Evolutionary conservation across 139 green algal genomes (phyloP).

Genomic region (Chlamydomonas applanata): DNA sequence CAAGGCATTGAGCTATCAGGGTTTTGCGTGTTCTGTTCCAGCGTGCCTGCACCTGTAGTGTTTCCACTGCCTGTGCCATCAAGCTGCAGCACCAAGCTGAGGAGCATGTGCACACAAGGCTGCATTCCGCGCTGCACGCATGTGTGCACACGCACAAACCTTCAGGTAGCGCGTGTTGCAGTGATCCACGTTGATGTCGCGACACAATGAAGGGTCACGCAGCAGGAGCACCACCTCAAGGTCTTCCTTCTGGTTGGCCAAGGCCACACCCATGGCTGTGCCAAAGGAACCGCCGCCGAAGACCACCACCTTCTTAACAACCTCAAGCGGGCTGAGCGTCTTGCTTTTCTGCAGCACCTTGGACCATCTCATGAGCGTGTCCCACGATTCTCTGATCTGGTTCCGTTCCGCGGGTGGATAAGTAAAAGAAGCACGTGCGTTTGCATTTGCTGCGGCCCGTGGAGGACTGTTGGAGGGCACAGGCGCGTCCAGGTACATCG

Average conservation of each 20-base stretch:
- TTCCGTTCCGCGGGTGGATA: conserved; percentile 18
- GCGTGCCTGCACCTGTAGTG: no score
- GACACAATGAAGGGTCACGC: conserved; percentile 72
- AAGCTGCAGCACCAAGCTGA: not conserved
- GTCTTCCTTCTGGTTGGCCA: conserved; percentile 80
- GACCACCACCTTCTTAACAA: conserved; percentile 80
- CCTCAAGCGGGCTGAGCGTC: conserved; percentile 27
- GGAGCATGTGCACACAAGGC: not conserved
- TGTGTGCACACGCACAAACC: conserved; percentile 38
- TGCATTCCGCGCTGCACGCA: not conserved
- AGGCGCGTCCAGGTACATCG: no score
- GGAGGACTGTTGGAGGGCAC: no score
- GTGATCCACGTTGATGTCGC: conserved; percentile 88
- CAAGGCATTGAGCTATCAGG: no score
- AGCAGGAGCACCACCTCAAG: conserved; percentile 87
- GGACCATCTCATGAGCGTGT: conserved; percentile 87
- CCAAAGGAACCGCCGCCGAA: conserved; percentile 97
- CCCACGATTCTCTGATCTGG: conserved; percentile 78
- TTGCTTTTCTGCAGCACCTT: conserved; percentile 48
- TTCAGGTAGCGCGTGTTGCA: conserved; percentile 85
- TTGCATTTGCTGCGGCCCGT: no score
- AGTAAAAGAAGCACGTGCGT: no score
- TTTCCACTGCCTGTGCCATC: not conserved
- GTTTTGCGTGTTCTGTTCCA: no score
- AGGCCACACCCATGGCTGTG: conserved; percentile 86